Conservation (phyloP, 495 filamentous ascomycete genomes). For the Penicillium bialowiezense region DNA sequence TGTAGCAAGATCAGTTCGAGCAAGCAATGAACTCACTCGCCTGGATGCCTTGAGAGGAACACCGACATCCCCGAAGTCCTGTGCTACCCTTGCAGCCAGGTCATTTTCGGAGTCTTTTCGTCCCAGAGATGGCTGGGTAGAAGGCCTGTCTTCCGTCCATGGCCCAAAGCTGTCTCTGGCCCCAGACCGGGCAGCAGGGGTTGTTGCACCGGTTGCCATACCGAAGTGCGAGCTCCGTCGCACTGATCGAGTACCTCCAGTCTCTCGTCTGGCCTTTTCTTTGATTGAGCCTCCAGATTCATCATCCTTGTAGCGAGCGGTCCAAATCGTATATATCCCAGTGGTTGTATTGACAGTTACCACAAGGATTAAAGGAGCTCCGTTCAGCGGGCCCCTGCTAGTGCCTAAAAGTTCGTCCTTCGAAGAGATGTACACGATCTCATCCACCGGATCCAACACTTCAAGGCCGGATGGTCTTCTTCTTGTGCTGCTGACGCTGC, state of each 20-base stretch:
- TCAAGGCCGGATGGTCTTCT: constrained; percentile 38
- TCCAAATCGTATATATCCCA: constrained; percentile 76
- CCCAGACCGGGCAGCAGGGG: constrained; percentile 59
- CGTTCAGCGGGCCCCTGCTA: constrained; percentile 10
- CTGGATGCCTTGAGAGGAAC: constrained; percentile 72
- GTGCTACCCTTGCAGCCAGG: constrained; percentile 70
- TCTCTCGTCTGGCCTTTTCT: constrained; percentile 43
- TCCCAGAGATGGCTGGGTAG: constrained; percentile 13
- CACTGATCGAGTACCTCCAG: constrained; percentile 56
- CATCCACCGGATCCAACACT: constrained; percentile 65
- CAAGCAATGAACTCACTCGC: constrained; percentile 87
- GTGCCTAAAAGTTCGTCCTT: constrained; percentile 47
- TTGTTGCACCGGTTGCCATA: constrained; percentile 73
- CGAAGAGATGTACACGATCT: constrained; percentile 74
- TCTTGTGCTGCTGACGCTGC: constrained; percentile 24
- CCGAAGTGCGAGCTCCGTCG: constrained; percentile 87
- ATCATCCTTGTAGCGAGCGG: constrained; percentile 62
- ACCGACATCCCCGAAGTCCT: constrained; percentile 67
- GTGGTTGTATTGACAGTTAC: constrained; percentile 76
- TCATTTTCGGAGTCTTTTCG: constrained; percentile 50
- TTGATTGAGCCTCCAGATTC: constrained; percentile 51
- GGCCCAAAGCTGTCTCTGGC: constrained; percentile 58
- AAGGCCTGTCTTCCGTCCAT: constrained; percentile 29
- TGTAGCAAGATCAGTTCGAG: constrained; percentile 81
- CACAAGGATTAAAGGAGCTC: constrained; percentile 62